Percentiles rank a stretch among this genome's conserved stretches.
Evolutionary conservation across 345 rosid genomes (phyloP).

Genomic region (Angophora floribunda): DNA sequence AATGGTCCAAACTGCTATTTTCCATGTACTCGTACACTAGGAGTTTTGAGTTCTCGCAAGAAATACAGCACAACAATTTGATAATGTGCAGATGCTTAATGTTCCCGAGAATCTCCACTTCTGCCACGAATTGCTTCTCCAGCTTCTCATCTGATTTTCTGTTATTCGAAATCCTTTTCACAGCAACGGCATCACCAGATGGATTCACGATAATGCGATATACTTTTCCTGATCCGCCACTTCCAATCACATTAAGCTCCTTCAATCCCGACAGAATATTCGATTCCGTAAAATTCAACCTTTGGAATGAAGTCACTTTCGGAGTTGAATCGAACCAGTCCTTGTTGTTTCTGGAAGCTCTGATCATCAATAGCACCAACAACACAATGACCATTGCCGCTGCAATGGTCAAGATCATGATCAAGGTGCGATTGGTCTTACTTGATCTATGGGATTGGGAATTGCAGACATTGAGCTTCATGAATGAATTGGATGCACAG

Average conservation of each 20-base stretch:
- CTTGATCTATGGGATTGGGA: not conserved
- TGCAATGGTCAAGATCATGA: not conserved
- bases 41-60: conserved; percentile 39
- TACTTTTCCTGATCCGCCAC: conserved; percentile 62
- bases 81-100: conserved; percentile 54
- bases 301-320: conserved; percentile 42
- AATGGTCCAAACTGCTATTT: conserved; percentile 41
- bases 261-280: conserved; percentile 27
- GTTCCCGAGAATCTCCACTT: conserved; percentile 38
- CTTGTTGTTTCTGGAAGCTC: conserved; percentile 11
- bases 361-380: not conserved
- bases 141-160: conserved; percentile 18
- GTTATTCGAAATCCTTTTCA: conserved; percentile 35
- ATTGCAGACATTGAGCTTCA: conserved; percentile 19
- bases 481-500: conserved; percentile 11
- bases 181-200: conserved; percentile 27
- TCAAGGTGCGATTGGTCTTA: conserved; percentile 3
- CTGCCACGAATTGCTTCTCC: conserved; percentile 42
- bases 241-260: conserved; percentile 43
- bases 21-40: conserved; percentile 65
- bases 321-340: not conserved
- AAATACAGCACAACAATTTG: conserved; percentile 48
- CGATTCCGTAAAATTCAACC: conserved; percentile 27
- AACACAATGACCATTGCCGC: conserved; percentile 3
- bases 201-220: conserved; percentile 17